Conservation (phyloP, 345 rosid genomes). For the Salix arbutifolia region DNA sequence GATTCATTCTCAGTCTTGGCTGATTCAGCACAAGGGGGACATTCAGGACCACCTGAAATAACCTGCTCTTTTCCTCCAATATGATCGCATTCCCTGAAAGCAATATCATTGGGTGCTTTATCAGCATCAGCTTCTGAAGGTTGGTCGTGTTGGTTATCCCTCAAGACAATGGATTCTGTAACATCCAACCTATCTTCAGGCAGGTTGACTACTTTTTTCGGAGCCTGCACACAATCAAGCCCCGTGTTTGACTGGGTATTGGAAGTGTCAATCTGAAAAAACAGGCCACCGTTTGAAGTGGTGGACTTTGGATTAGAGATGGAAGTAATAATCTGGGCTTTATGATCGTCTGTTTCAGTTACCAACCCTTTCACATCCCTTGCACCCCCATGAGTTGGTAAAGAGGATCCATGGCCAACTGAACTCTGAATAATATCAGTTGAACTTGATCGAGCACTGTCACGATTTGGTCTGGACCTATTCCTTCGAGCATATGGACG, state of each 20-base stretch:
- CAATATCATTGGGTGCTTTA: constrained; percentile 27
- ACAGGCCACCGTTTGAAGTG: constrained; percentile 55
- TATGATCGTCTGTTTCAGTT: constrained; percentile 54
- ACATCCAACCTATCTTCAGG: constrained; percentile 39
- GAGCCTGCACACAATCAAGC: constrained; percentile 43
- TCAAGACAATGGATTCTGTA: constrained; percentile 30
- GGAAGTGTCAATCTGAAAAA: constrained; percentile 39
- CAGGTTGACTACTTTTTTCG: constrained; percentile 29
- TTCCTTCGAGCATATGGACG: constrained; percentile 97
- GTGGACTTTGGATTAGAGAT: constrained; percentile 39
- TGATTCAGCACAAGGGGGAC: constrained; percentile 33
- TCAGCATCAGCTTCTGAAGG: constrained; percentile 30
- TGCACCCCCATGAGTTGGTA: constrained; percentile 47
- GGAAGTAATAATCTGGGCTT: constrained; percentile 50
- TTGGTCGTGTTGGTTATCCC: constrained; percentile 28
- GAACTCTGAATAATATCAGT: constrained; percentile 63
- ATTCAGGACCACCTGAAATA: constrained; percentile 38
- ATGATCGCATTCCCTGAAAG: constrained; percentile 38
- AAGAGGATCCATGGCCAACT: constrained; percentile 62
- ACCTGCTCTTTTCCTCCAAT: constrained; percentile 39
- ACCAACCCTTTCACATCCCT: constrained; percentile 51
- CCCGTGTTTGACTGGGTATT: constrained; percentile 42
- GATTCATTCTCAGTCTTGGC: constrained; percentile 35
- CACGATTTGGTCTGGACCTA: constrained; percentile 80
- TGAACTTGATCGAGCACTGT: constrained; percentile 74